A percentile compares a stretch with the other conserved stretches of the same genome.
Evolutionary conservation across 2,329 filamentous ascomycete species (phyloP).

Genomic region (Penicillium sp.): DNA sequence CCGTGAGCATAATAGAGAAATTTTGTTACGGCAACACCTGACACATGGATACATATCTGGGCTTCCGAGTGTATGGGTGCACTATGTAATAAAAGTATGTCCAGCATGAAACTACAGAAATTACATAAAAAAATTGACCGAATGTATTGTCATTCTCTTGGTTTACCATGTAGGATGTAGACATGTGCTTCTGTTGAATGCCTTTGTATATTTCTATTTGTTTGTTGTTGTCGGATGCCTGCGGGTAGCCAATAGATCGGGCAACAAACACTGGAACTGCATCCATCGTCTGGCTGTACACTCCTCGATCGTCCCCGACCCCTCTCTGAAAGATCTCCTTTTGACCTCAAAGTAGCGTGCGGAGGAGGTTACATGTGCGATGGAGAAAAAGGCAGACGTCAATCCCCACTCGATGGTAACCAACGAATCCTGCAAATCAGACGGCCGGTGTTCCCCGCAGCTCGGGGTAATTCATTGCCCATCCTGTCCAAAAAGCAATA

Average conservation of each 20-base stretch:
- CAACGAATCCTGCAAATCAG: constrained; percentile 15
- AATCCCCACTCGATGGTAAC: constrained; percentile 11
- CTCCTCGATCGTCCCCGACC: not conserved
- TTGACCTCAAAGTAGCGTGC: constrained; percentile 10
- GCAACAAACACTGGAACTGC: not conserved
- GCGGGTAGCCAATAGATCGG: constrained; percentile 1
- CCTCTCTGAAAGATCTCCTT: not conserved
- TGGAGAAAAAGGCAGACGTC: not conserved
- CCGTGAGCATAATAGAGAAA: no score
- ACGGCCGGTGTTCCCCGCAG: constrained; percentile 23
- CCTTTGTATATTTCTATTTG: not conserved
- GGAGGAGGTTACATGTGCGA: constrained; percentile 22
- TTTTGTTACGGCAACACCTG: no score
- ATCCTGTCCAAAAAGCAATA: constrained; percentile 14
- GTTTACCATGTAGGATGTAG: no score
- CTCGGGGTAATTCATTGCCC: constrained; percentile 14
- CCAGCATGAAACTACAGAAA: no score
- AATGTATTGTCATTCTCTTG: no score
- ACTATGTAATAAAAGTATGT: no score
- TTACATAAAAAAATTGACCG: no score
- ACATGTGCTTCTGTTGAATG: not conserved
- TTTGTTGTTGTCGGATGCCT: constrained; percentile 1
- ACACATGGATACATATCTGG: no score
- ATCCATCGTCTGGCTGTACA: not conserved
- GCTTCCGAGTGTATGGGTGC: no score